Conservation (phyloP, 1,284 basidiomycete genomes). For the Cerrena zonata region DNA sequence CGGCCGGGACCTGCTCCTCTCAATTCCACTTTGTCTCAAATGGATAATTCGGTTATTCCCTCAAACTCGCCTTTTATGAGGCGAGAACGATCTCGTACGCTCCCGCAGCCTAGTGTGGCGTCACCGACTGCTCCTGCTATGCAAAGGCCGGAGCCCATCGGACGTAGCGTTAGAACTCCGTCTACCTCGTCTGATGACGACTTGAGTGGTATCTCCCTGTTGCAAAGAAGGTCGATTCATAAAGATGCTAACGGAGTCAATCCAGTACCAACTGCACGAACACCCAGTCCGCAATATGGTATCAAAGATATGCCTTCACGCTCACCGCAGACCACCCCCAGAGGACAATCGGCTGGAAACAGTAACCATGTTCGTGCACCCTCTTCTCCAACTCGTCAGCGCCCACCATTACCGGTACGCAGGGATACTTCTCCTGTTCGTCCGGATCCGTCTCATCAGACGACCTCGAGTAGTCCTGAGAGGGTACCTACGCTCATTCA, state of each 20-base stretch:
- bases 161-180: not conserved
- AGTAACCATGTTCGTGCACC: not conserved
- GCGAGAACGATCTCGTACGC: not conserved
- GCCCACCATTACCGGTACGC: not conserved
- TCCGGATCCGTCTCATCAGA: not conserved
- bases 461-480: not conserved
- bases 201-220: constrained; percentile 19
- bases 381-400: not conserved
- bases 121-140: not conserved
- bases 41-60: not conserved
- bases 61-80: not conserved
- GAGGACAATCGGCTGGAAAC: not conserved
- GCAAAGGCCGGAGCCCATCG: not conserved
- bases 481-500: not conserved
- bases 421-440: not conserved
- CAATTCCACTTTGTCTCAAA: not conserved
- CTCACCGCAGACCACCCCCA: not conserved
- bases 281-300: constrained; percentile 27
- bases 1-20: not conserved
- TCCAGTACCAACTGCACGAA: constrained; percentile 6
- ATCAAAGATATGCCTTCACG: constrained; percentile 20
- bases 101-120: not conserved
- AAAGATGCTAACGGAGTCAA: constrained; percentile 6
- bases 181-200: constrained; percentile 25
- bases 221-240: constrained; percentile 7